Evolutionary conservation across 208 protist genomes (phyloP).

Genomic region (Crithidia fasciculata): DNA sequence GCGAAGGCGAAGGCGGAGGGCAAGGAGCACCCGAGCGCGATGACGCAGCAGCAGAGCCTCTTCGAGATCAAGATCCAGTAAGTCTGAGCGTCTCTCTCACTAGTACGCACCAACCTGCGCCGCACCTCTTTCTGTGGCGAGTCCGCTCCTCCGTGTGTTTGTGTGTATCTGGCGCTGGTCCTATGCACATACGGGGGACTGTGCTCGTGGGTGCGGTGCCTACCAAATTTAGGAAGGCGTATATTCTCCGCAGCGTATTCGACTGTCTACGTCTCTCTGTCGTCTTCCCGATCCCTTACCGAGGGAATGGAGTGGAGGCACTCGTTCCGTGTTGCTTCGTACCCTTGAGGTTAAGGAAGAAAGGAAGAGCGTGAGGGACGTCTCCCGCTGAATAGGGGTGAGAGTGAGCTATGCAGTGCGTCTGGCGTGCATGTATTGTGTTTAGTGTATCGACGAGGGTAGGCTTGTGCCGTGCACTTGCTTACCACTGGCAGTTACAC

Average conservation of each 20-base stretch:
- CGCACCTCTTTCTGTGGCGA: too few relatives aligned
- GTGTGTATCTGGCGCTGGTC: neutral
- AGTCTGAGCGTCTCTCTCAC: neutral
- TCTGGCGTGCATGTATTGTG: too few relatives aligned
- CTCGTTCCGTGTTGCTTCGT: too few relatives aligned
- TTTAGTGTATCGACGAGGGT: neutral
- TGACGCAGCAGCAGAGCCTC: conserved; percentile 72
- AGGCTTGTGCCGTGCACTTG: neutral
- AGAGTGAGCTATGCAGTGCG: too few relatives aligned
- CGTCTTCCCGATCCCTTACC: too few relatives aligned
- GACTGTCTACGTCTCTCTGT: too few relatives aligned
- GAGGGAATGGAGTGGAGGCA: too few relatives aligned
- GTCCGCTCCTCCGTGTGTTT: neutral
- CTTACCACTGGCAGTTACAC: conserved; percentile 2
- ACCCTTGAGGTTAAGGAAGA: too few relatives aligned
- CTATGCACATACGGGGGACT: neutral
- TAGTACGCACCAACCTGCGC: too few relatives aligned
- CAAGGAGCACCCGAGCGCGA: conserved; percentile 80
- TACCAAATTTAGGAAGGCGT: neutral
- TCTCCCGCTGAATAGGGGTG: too few relatives aligned
- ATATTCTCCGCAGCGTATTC: neutral
- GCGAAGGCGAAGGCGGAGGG: conserved; percentile 81
- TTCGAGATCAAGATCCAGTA: conserved; percentile 92
- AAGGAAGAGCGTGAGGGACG: too few relatives aligned
- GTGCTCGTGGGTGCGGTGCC: too few relatives aligned